Conservation (phyloP, 176 grass and related monocot genomes). For the Phoenix roebelenii region DNA sequence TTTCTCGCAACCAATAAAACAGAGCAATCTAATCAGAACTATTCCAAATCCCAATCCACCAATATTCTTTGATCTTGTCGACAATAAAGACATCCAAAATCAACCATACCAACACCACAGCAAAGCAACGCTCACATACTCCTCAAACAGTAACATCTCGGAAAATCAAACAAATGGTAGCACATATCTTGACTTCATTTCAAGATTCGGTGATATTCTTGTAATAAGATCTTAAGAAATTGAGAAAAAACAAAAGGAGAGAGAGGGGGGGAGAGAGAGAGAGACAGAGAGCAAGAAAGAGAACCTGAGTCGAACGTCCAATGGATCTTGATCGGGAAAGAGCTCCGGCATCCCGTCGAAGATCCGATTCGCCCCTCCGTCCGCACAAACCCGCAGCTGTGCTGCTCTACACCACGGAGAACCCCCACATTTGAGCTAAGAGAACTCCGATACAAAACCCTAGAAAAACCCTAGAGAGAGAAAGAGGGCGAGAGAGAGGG, state of each 20-base stretch:
- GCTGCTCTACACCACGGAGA: slow-evolving; percentile 35
- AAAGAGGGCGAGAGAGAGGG: not conserved
- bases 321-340: slow-evolving; percentile 44
- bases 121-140: too few species aligned
- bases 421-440: not conserved
- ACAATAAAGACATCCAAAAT: too few species aligned
- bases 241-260: not conserved
- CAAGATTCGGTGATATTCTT: too few species aligned
- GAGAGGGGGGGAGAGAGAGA: not conserved
- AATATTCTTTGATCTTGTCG: too few species aligned
- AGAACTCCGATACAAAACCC: not conserved
- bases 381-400: slow-evolving; percentile 60
- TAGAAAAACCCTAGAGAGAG: not conserved
- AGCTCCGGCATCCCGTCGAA: slow-evolving; percentile 66
- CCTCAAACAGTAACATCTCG: too few species aligned
- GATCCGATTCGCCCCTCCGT: slow-evolving; percentile 79
- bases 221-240: too few species aligned
- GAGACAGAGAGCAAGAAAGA: not conserved
- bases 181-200: too few species aligned
- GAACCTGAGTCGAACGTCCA: slow-evolving; percentile 48
- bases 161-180: too few species aligned
- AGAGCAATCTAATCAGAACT: too few species aligned
- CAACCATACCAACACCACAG: too few species aligned
- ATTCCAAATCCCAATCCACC: too few species aligned
- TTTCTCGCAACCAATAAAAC: too few species aligned